These are phyloP conservation scores for Macrotyloma uniflorum DNA, from an alignment of 306 rosid species.

Conservation along the genomic window DNA sequence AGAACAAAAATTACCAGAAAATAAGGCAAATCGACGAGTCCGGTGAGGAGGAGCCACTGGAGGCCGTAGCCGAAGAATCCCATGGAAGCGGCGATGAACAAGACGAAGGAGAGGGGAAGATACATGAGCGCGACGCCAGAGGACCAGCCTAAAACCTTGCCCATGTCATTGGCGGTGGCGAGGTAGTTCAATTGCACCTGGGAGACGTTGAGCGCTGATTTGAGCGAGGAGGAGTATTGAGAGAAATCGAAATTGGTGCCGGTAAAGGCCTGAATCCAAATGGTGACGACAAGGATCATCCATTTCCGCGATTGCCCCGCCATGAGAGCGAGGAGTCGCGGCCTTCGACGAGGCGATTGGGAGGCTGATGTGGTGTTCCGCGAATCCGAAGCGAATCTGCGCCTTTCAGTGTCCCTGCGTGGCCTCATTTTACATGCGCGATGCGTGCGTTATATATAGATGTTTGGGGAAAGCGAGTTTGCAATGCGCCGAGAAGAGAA, in stretches of 20 bases:
- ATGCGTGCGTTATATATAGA: background rate
- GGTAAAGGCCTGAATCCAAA: slow-evolving; percentile 93
- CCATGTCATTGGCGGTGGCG: slow-evolving; percentile 86
- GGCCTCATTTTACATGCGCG: slow-evolving; percentile 17
- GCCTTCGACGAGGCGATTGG: slow-evolving; percentile 20
- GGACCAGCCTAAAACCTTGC: slow-evolving; percentile 89
- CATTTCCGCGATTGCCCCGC: slow-evolving; percentile 83
- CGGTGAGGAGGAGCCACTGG: slow-evolving; percentile 76
- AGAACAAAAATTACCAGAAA: slow-evolving; percentile 53
- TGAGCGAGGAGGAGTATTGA: slow-evolving; percentile 76
- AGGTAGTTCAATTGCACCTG: slow-evolving; percentile 81
- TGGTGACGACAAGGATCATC: slow-evolving; percentile 82
- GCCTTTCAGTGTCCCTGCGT: slow-evolving; percentile 8
- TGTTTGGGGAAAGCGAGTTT: background rate
- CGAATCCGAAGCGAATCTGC: background rate
- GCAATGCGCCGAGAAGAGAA: background rate
- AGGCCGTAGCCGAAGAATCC: slow-evolving; percentile 77
- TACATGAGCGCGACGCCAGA: slow-evolving; percentile 75
- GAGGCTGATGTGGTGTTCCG: background rate
- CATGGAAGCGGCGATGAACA: slow-evolving; percentile 80
- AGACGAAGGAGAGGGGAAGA: slow-evolving; percentile 64
- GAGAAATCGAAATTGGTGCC: slow-evolving; percentile 96
- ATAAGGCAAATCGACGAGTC: slow-evolving; percentile 67
- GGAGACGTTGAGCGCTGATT: slow-evolving; percentile 66
- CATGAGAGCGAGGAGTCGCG: slow-evolving; percentile 35